Conservation (phyloP, 345 rosid genomes). For the Durio zibethinus region DNA sequence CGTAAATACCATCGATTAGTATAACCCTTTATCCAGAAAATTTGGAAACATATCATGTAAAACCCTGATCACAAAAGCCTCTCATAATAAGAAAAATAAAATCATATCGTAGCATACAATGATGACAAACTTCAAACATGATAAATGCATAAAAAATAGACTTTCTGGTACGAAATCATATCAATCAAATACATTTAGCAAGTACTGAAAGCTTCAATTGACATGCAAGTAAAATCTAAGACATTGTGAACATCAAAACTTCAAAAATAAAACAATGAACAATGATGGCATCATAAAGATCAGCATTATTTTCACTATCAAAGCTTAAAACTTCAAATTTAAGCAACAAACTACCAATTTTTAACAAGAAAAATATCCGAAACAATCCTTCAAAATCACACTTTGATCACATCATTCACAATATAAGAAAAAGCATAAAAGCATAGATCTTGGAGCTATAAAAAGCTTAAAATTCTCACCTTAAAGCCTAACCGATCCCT, state of each 20-base stretch:
- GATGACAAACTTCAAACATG: slow-evolving; percentile 6
- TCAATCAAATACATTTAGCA: slow-evolving; percentile 3
- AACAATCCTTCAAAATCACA: slow-evolving; percentile 14
- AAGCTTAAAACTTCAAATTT: slow-evolving; percentile 10
- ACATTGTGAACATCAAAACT: neutral
- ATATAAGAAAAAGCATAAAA: neutral
- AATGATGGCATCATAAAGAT: slow-evolving; percentile 19
- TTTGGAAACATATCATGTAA: neutral
- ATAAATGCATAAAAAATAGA: neutral
- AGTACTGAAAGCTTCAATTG: neutral
- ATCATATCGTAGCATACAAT: neutral
- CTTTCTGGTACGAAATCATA: neutral
- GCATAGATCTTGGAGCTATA: neutral
- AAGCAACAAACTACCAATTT: slow-evolving; percentile 18
- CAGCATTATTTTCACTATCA: slow-evolving; percentile 12
- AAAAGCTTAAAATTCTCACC: slow-evolving; percentile 30
- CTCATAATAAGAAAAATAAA: neutral
- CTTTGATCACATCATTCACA: slow-evolving; percentile 19
- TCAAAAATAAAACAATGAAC: slow-evolving; percentile 1
- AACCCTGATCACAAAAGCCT: slow-evolving; percentile 3
- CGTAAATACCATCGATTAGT: neutral
- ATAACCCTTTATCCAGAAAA: neutral
- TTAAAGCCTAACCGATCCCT: slow-evolving; percentile 59
- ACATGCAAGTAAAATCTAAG: neutral
- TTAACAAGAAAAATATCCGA: neutral